A percentile compares a stretch with the other conserved stretches of the same genome.
phyloP scores from a whole-genome alignment of 345 rosid species.

The Durio zibethinus region DNA sequence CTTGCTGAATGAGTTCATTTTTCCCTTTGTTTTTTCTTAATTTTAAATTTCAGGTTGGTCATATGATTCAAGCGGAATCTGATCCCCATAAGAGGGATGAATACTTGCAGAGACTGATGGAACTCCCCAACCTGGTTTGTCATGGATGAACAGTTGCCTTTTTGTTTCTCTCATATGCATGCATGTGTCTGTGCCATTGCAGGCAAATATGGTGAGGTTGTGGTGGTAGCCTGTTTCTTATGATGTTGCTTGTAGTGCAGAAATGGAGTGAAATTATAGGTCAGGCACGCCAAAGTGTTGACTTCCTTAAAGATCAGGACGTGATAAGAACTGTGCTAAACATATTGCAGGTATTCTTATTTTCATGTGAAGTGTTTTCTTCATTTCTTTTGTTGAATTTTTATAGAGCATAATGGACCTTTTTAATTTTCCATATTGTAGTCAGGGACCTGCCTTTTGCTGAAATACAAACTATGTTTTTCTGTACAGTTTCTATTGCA shows the following conservation, averaged over 20 bases:
- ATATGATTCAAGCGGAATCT: constrained; percentile 98
- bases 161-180: not conserved
- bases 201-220: not conserved
- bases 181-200: not conserved
- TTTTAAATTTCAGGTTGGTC: constrained; percentile 63
- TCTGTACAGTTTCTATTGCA: not conserved
- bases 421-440: not conserved
- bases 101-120: constrained; percentile 89
- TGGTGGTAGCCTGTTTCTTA: constrained; percentile 9
- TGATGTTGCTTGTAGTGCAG: constrained; percentile 42
- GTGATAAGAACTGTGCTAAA: constrained; percentile 91
- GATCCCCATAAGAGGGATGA: constrained; percentile 96
- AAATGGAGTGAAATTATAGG: constrained; percentile 96
- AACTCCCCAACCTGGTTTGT: constrained; percentile 87
- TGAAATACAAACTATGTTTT: not conserved
- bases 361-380: not conserved
- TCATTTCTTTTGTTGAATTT: not conserved
- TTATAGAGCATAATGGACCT: not conserved
- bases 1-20: not conserved
- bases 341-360: constrained; percentile 70
- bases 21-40: not conserved
- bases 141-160: not conserved
- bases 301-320: constrained; percentile 80
- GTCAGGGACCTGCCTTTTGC: not conserved
- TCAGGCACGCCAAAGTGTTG: constrained; percentile 97